Evolutionary conservation across 768 basidiomycete species (phyloP).

Genomic region (Daedaleopsis nitida): DNA sequence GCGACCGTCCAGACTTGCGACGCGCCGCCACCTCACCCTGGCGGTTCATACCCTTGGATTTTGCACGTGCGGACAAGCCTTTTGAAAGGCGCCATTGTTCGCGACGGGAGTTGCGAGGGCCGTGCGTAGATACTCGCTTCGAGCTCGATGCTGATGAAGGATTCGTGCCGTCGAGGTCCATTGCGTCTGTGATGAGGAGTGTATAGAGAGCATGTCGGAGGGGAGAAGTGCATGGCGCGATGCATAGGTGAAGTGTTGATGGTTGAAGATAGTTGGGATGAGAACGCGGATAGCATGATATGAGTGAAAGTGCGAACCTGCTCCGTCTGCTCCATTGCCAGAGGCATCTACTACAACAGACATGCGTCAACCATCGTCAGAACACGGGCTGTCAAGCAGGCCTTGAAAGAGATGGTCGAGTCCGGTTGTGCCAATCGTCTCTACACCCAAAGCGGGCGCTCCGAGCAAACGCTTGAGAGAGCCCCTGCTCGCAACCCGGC

Average conservation of each 20-base stretch:
- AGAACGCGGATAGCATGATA: neutral
- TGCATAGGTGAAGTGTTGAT: neutral
- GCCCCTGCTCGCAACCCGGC: neutral
- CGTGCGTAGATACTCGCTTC: constrained; percentile 74
- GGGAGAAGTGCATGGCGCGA: neutral
- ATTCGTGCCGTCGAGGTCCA: constrained; percentile 51
- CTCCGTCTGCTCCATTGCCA: constrained; percentile 9
- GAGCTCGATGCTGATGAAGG: constrained; percentile 23
- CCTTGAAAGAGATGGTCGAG: constrained; percentile 23
- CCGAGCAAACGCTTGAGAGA: neutral
- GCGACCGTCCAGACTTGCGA: constrained; percentile 69
- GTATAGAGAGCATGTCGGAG: neutral
- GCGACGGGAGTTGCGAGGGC: constrained; percentile 71
- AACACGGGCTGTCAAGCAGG: neutral
- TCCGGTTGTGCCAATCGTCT: constrained; percentile 4
- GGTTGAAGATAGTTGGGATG: neutral
- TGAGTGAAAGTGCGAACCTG: constrained; percentile 17
- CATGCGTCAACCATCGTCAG: constrained; percentile 12
- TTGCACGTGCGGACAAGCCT: constrained; percentile 59
- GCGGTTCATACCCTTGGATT: constrained; percentile 60
- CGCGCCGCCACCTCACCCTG: constrained; percentile 63
- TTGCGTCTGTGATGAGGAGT: constrained; percentile 40
- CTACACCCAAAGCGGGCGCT: neutral
- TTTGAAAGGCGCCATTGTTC: constrained; percentile 85
- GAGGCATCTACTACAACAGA: constrained; percentile 14